Percentiles rank a stretch among this genome's conserved stretches.
phyloP scores from a whole-genome alignment of 257 asterid species.

The Solanum paucissectum region DNA sequence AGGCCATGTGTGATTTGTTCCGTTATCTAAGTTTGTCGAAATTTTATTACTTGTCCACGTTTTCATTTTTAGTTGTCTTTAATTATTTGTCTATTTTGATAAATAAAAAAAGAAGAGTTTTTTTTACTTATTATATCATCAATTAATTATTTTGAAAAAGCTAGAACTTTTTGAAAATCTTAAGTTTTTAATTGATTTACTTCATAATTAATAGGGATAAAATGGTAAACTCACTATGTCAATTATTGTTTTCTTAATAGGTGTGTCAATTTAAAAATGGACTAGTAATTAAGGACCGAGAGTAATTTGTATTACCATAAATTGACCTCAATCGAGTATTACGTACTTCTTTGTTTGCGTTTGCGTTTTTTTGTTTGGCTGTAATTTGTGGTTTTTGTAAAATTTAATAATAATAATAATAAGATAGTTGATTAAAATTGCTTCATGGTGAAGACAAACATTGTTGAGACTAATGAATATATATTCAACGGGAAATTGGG shows the following conservation, averaged over 20 bases:
- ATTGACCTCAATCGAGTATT: background rate
- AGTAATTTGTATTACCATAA: too few relatives aligned
- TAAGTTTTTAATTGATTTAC: too few relatives aligned
- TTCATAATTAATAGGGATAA: background rate
- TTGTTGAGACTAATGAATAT: background rate
- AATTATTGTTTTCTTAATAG: too few relatives aligned
- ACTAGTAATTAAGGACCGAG: too few relatives aligned
- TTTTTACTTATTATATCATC: too few relatives aligned
- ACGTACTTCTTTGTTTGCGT: background rate
- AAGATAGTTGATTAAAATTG: background rate
- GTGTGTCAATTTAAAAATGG: too few relatives aligned
- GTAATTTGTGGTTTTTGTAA: background rate
- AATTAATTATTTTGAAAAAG: too few relatives aligned
- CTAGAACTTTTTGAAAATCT: too few relatives aligned
- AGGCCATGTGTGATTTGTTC: background rate
- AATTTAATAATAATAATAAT: background rate
- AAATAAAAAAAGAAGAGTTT: accelerated
- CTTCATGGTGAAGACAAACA: background rate
- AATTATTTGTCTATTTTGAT: accelerated
- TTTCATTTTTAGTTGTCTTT: too few relatives aligned
- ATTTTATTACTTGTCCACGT: too few relatives aligned
- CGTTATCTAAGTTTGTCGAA: background rate
- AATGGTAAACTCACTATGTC: background rate
- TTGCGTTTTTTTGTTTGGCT: background rate
- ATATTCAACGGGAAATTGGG: background rate